These are phyloP conservation scores for Phytophthora capsici DNA, from an alignment of 352 stramenopile genomes.

Conservation along the genomic window DNA sequence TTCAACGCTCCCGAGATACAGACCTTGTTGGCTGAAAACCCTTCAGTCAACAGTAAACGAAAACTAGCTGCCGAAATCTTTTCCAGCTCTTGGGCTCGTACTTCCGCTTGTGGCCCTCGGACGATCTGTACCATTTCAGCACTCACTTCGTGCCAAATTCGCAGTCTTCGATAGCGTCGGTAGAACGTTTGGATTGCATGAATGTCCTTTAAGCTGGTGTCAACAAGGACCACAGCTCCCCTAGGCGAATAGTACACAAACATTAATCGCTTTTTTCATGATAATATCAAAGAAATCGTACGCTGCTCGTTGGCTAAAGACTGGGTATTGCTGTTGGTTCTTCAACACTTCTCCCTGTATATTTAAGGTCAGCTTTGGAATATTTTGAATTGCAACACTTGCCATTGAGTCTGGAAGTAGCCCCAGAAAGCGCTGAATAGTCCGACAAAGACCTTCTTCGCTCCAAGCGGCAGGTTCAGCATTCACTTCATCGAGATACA, in stretches of 20 bases:
- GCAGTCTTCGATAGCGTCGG: slow-evolving; percentile 48
- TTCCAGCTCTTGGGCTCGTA: slow-evolving; percentile 37
- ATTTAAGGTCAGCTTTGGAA: background rate
- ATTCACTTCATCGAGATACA: slow-evolving; percentile 67
- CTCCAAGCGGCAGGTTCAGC: slow-evolving; percentile 55
- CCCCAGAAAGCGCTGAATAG: slow-evolving; percentile 65
- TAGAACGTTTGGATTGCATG: slow-evolving; percentile 45
- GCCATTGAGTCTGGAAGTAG: slow-evolving; percentile 63
- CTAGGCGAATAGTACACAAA: slow-evolving; percentile 7
- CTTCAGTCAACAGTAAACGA: slow-evolving; percentile 50
- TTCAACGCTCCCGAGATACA: slow-evolving; percentile 73
- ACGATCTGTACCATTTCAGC: slow-evolving; percentile 51
- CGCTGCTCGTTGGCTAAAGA: slow-evolving; percentile 37
- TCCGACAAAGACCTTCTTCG: slow-evolving; percentile 55
- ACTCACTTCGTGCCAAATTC: slow-evolving; percentile 49
- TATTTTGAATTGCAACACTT: background rate
- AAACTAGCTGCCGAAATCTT: slow-evolving; percentile 60
- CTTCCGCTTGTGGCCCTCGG: slow-evolving; percentile 35
- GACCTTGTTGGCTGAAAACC: slow-evolving; percentile 75
- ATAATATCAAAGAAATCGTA: slow-evolving; percentile 14
- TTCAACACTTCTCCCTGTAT: slow-evolving; percentile 46
- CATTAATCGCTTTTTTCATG: background rate
- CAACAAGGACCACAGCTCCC: slow-evolving; percentile 24
- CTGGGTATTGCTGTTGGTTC: slow-evolving; percentile 46
- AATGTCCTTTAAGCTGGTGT: slow-evolving; percentile 23